Evolutionary conservation across 2,329 filamentous ascomycete species (phyloP).

Genomic region (Apiospora malaysiana): DNA sequence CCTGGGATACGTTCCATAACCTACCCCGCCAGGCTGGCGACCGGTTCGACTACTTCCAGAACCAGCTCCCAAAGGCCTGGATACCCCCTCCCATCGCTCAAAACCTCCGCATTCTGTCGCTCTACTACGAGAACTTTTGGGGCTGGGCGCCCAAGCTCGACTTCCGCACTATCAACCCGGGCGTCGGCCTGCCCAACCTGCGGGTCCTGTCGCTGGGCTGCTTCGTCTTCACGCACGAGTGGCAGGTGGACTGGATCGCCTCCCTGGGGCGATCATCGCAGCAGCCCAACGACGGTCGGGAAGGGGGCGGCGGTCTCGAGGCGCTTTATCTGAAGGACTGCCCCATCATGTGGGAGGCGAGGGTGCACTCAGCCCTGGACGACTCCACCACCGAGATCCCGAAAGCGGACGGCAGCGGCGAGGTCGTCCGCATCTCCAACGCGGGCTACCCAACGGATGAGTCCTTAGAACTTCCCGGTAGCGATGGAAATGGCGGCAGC

Average conservation of each 20-base stretch:
- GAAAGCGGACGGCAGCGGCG: background rate
- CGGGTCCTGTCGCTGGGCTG: slow-evolving; percentile 46
- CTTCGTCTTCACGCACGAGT: slow-evolving; percentile 49
- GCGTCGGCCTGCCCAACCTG: slow-evolving; percentile 44
- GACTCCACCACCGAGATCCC: slow-evolving; percentile 8
- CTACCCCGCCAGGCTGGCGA: slow-evolving; percentile 17
- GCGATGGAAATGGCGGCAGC: too few relatives aligned
- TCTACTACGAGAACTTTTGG: slow-evolving; percentile 45
- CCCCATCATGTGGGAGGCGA: slow-evolving; percentile 37
- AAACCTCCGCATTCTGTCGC: slow-evolving; percentile 43
- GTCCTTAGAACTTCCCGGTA: background rate
- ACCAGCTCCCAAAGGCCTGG: slow-evolving; percentile 32
- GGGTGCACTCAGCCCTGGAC: slow-evolving; percentile 20
- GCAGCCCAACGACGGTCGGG: slow-evolving; percentile 30
- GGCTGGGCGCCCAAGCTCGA: slow-evolving; percentile 48
- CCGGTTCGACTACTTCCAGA: slow-evolving; percentile 30
- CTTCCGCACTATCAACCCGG: slow-evolving; percentile 33
- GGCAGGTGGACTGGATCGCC: slow-evolving; percentile 54
- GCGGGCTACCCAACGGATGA: background rate
- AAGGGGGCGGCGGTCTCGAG: slow-evolving; percentile 35
- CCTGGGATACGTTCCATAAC: background rate
- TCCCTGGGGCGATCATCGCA: slow-evolving; percentile 35
- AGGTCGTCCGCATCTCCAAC: background rate
- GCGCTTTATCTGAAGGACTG: slow-evolving; percentile 52
- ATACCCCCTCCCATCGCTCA: slow-evolving; percentile 26